phyloP scores from a whole-genome alignment of 768 basidiomycete species.

The Dentipellis fragilis region DNA sequence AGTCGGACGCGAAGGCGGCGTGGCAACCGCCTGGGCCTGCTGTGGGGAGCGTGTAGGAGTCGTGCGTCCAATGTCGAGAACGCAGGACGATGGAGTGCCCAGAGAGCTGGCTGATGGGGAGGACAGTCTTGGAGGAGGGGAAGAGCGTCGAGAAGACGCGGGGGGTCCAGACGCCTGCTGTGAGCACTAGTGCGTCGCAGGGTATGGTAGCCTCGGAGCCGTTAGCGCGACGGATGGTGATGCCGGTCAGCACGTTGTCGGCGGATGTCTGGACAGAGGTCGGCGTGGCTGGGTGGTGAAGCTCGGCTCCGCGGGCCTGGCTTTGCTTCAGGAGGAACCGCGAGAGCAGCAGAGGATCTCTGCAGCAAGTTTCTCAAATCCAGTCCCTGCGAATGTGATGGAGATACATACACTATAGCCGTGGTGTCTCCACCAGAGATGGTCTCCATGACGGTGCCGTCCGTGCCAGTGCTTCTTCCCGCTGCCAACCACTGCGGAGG shows the following conservation, averaged over 20 bases:
- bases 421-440: slow-evolving; percentile 20
- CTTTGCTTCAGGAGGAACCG: slow-evolving; percentile 23
- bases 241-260: slow-evolving; percentile 5
- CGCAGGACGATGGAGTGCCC: slow-evolving; percentile 20
- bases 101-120: slow-evolving; percentile 20
- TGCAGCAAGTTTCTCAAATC: slow-evolving; percentile 2
- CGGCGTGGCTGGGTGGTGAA: slow-evolving; percentile 14
- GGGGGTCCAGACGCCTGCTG: slow-evolving; percentile 29
- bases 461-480: neutral
- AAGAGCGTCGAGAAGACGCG: slow-evolving; percentile 23
- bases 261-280: slow-evolving; percentile 15
- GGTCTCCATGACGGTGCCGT: slow-evolving; percentile 1
- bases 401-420: slow-evolving; percentile 21
- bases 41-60: neutral
- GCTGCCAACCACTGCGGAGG: slow-evolving; percentile 6
- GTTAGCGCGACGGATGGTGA: slow-evolving; percentile 3
- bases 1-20: slow-evolving; percentile 22
- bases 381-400: neutral
- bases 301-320: slow-evolving; percentile 17
- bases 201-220: slow-evolving; percentile 14
- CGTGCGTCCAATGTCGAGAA: slow-evolving; percentile 16
- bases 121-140: slow-evolving; percentile 19
- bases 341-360: slow-evolving; percentile 21
- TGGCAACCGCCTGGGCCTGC: slow-evolving; percentile 18
- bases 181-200: slow-evolving; percentile 23